Conservation (phyloP, 805 yeast species). For the Ogataea ramenticola region DNA sequence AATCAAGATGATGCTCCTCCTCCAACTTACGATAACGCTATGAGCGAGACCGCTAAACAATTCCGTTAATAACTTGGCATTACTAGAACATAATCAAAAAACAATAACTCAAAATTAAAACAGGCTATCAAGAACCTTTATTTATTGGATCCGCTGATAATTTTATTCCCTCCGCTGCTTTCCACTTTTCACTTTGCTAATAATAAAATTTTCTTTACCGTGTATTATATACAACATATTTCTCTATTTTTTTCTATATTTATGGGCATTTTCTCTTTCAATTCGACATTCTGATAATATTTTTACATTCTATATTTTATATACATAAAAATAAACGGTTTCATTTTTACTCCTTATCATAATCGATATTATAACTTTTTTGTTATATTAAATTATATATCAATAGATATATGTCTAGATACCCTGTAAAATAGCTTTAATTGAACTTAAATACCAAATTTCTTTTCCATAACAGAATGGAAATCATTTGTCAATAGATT, state of each 20-base stretch:
- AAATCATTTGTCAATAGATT: slow-evolving; percentile 39
- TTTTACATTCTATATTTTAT: no score
- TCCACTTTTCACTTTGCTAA: no score
- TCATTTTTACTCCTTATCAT: neutral
- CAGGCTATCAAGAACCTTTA: no score
- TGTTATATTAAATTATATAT: neutral
- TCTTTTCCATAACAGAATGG: slow-evolving; percentile 68
- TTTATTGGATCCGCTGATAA: no score
- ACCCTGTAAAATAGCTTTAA: no score
- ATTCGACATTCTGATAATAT: neutral
- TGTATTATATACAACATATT: no score
- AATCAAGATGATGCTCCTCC: slow-evolving; percentile 17
- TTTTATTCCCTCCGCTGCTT: no score
- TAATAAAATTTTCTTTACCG: no score
- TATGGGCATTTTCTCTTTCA: neutral
- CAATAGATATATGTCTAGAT: neutral
- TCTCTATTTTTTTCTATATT: no score
- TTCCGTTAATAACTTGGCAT: slow-evolving; percentile 8
- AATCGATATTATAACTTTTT: neutral
- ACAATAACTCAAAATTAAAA: no score
- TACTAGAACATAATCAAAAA: no score
- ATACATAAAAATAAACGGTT: no score
- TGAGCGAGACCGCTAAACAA: slow-evolving; percentile 26
- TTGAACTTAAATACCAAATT: slow-evolving; percentile 38
- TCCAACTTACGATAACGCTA: slow-evolving; percentile 29